Evolutionary conservation across 2,329 filamentous ascomycete genomes (phyloP), one percentile per base, ranked within the genome.

Genomic region (Cladophialophora yegresii): DNA sequence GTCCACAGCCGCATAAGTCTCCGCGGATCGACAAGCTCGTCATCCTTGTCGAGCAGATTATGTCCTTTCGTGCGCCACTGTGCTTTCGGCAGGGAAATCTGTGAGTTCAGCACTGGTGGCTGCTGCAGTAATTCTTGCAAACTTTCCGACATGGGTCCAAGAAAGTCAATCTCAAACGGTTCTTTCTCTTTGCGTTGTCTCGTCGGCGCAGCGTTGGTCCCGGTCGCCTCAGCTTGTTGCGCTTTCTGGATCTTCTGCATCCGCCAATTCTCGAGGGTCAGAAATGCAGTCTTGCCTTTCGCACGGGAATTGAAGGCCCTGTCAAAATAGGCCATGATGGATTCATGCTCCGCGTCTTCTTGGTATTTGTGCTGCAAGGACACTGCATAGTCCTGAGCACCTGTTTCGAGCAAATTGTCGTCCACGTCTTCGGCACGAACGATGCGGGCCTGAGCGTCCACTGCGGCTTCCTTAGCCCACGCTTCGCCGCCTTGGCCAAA

Each of bases 301-400:
- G 70, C 69, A 30, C 70, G 61, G 0, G 71, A 72, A 75, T 95
- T 91, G 50, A 98, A 80, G 2, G 93, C 93, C 73, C 96, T 92
- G 76, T 99, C 95, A 74, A 99, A 99, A 79, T 98, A 99, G 73
- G 91, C 90, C n/a, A 99, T 84, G 63, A 99, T 96, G 72, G 96
- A 93, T 71, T 98, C 92, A 74, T 97, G 92, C 75, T 89, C 81
- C 28, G 62, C 67, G 50, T 78, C 79, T 64, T 91, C 91, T 36
- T 66, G 83, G 61, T 87, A 86, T 58, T 85, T 83, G 71, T 89
- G 89, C 47, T 85, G 86, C 80, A 96, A 87, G n/a, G 90, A 90
- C 7, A 97, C 85, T 26, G 89, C 83, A 74, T 92, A 97, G 68
- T 91, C 85, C 62, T 87, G 87, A 43, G 87, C 88, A 58, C 86